These are phyloP conservation scores for Phaeoacremonium minimum DNA, from an alignment of 2,329 filamentous ascomycete species.

Conservation along the genomic window DNA sequence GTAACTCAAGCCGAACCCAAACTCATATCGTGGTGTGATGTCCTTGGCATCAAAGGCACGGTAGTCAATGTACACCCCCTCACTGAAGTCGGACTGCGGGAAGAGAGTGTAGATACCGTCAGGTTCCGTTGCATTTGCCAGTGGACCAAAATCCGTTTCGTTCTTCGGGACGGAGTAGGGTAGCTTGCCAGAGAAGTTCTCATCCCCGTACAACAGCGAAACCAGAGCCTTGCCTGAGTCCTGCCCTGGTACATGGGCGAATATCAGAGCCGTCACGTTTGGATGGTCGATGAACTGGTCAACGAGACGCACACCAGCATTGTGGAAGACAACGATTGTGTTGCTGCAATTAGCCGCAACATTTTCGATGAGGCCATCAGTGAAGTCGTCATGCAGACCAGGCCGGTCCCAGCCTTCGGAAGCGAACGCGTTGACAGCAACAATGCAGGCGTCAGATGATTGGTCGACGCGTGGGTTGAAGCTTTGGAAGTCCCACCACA, in stretches of 20 bases:
- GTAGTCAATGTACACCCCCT: constrained; percentile 50
- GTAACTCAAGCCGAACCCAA: constrained; percentile 53
- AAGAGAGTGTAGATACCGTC: constrained; percentile 47
- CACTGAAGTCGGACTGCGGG: constrained; percentile 42
- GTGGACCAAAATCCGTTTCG: constrained; percentile 46
- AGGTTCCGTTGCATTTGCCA: constrained; percentile 31
- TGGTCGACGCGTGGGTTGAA: constrained; percentile 39
- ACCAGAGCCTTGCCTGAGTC: constrained; percentile 53
- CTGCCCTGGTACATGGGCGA: constrained; percentile 61
- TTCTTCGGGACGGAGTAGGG: constrained; percentile 57
- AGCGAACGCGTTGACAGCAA: constrained; percentile 62
- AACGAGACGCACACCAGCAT: constrained; percentile 54
- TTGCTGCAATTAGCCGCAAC: constrained; percentile 56
- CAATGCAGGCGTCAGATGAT: constrained; percentile 59
- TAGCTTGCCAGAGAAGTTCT: constrained; percentile 52
- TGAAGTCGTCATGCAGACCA: constrained; percentile 61
- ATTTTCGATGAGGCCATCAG: constrained; percentile 49
- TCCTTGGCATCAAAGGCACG: constrained; percentile 45
- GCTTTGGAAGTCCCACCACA: constrained; percentile 50
- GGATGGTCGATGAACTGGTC: constrained; percentile 57
- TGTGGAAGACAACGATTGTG: constrained; percentile 63
- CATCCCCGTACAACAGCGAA: constrained; percentile 51
- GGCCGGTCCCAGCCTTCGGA: constrained; percentile 66
- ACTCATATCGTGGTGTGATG: constrained; percentile 47
- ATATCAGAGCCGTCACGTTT: constrained; percentile 60